Evolutionary conservation across 2,329 filamentous ascomycete genomes (phyloP), one percentile per base, ranked within the genome.

Genomic region (Hypomyces perniciosus): DNA sequence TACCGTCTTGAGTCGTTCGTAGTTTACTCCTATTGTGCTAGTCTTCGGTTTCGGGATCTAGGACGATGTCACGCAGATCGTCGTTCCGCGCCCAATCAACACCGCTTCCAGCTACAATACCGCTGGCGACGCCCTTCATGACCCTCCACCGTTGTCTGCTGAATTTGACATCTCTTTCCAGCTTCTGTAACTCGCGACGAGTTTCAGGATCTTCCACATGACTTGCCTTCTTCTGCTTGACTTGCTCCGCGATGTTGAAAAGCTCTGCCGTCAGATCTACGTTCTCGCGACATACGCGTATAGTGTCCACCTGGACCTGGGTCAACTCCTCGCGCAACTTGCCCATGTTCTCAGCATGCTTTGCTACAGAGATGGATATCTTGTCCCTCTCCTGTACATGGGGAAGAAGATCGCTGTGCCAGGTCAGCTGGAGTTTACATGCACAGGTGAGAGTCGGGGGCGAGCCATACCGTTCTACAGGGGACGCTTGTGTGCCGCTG

Each of bases 71-170:
- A 52, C 80, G 75, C 54, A 95, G 70, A 53, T 74, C 75, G 46
- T 83, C 77, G 66, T 95, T 83, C 38, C 78, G 73, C 9, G 81
- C 83, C 90, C 90, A 95, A 62, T 95, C 84, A 48, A 93, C 75
- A 43, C 90, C 90, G 65, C 89, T 95, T 3, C 87, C 88, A 5
- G 83, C 87, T 43, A 95, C 79, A 50, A 90, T 78, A 13, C 86
- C 88, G 61, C 86, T 87, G n/a, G 86, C 78, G 39, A 90, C 81
- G 27, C 81, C 86, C 70, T 92, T 93, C 66, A 92, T 80, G 20
- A 85, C 82, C 61, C 82, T 81, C 83, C 84, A 89, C 61, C 79
- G 78, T 57, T 83, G 81, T 54, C 80, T 80, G 63, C 82, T 85
- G 26, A 72, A 72, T 59, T 78, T 83, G 53, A 87, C 69, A 38